Evolutionary conservation across 805 yeast genomes (phyloP).

Genomic region (Lipomyces lipofer): DNA sequence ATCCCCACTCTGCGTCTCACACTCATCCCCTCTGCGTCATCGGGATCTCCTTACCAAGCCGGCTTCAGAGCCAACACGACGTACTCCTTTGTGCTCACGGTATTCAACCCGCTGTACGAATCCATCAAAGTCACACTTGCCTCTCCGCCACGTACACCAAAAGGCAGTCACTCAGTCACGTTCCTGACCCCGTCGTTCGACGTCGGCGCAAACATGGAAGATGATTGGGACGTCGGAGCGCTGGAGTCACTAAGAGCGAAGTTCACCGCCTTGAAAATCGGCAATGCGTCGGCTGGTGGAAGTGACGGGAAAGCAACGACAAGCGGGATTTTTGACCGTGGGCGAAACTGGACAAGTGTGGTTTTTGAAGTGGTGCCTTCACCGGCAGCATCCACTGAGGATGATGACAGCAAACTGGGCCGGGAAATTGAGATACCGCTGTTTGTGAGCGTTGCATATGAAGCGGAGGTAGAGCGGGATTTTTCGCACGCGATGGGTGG

Average conservation of each 20-base stretch:
- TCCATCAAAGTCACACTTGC: slow-evolving; percentile 20
- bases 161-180: slow-evolving; percentile 16
- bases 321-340: slow-evolving; percentile 20
- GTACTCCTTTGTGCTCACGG: slow-evolving; percentile 23
- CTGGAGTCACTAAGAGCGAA: slow-evolving; percentile 2
- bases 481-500: background rate
- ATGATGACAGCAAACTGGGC: too few relatives aligned
- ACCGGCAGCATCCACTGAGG: background rate
- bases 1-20: slow-evolving; percentile 24
- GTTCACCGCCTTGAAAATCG: slow-evolving; percentile 3
- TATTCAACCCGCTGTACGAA: slow-evolving; percentile 25
- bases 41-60: slow-evolving; percentile 1
- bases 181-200: slow-evolving; percentile 23
- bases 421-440: slow-evolving; percentile 25
- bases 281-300: too few relatives aligned
- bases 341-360: slow-evolving; percentile 27
- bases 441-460: slow-evolving; percentile 25
- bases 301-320: slow-evolving; percentile 2
- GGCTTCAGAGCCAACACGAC: slow-evolving; percentile 19
- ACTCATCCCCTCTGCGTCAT: slow-evolving; percentile 3
- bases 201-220: slow-evolving; percentile 24
- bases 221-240: slow-evolving; percentile 27
- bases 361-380: slow-evolving; percentile 22
- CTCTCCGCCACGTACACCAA: slow-evolving; percentile 23
- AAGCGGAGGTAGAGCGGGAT: slow-evolving; percentile 9